Conservation (phyloP, 768 basidiomycete species). For the Xerocomus brunneocitrinus region DNA sequence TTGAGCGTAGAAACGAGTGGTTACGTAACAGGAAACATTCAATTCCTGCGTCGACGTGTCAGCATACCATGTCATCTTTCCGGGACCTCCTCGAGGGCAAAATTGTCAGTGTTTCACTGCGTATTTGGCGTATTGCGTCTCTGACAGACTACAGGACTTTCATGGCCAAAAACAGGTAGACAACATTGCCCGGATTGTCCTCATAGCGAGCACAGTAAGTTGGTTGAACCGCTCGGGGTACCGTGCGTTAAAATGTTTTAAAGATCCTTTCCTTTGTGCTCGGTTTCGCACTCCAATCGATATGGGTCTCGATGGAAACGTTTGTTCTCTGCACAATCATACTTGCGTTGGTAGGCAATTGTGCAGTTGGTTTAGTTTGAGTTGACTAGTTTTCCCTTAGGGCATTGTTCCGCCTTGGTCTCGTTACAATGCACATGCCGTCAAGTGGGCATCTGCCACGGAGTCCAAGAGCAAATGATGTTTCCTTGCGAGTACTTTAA, state of each 20-base stretch:
- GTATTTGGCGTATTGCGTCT: not conserved
- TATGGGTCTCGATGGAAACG: slow-evolving; percentile 23
- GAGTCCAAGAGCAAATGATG: slow-evolving; percentile 21
- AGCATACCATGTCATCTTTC: slow-evolving; percentile 20
- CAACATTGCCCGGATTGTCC: slow-evolving; percentile 17
- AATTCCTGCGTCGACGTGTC: slow-evolving; percentile 4
- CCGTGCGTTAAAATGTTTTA: not conserved
- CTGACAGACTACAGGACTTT: slow-evolving; percentile 26
- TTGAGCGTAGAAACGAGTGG: not conserved
- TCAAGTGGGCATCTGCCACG: slow-evolving; percentile 18
- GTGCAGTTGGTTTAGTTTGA: too few relatives aligned
- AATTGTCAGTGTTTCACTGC: slow-evolving; percentile 20
- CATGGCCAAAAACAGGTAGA: slow-evolving; percentile 28
- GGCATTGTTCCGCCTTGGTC: slow-evolving; percentile 68
- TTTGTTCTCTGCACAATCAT: slow-evolving; percentile 18
- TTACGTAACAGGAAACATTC: slow-evolving; percentile 15
- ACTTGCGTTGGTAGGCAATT: slow-evolving; percentile 19
- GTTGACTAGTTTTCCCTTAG: slow-evolving; percentile 31
- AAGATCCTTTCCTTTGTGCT: slow-evolving; percentile 29
- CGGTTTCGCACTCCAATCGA: slow-evolving; percentile 27
- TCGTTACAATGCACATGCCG: slow-evolving; percentile 27
- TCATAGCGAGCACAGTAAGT: slow-evolving; percentile 25
- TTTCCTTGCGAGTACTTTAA: not conserved
- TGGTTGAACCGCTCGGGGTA: not conserved
- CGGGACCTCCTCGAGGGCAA: slow-evolving; percentile 28